Evolutionary conservation across 2,329 filamentous ascomycete species (phyloP).

Genomic region (Nemania sp.): DNA sequence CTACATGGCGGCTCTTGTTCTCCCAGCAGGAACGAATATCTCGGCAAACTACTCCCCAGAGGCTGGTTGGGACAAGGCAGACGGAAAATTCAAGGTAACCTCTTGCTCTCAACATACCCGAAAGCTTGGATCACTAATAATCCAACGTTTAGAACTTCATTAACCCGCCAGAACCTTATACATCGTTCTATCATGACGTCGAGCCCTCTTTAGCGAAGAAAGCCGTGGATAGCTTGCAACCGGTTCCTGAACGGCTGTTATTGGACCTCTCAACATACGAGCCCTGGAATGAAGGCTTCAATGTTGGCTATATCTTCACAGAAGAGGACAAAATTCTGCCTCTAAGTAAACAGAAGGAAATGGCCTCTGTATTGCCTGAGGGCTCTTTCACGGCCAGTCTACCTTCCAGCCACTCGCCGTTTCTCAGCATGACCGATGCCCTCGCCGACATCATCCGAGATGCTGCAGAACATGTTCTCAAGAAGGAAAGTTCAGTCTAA

Average conservation of each 20-base stretch:
- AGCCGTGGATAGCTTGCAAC: slow-evolving; percentile 1
- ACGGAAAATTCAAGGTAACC: too few relatives aligned
- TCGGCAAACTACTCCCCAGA: background rate
- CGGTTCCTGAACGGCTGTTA: background rate
- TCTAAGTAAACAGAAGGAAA: slow-evolving; percentile 6
- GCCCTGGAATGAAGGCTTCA: slow-evolving; percentile 19
- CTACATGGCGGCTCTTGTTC: slow-evolving; percentile 13
- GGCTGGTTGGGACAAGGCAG: too few relatives aligned
- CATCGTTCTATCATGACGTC: slow-evolving; percentile 14
- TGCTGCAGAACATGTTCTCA: background rate
- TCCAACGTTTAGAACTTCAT: too few relatives aligned
- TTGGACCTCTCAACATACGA: slow-evolving; percentile 7
- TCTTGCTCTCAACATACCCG: too few relatives aligned
- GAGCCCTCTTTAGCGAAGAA: slow-evolving; percentile 13
- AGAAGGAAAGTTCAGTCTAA: too few relatives aligned
- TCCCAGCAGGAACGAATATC: slow-evolving; percentile 3
- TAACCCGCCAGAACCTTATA: too few relatives aligned
- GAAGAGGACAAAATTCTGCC: slow-evolving; percentile 12
- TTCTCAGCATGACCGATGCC: slow-evolving; percentile 6
- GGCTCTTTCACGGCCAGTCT: slow-evolving; percentile 18
- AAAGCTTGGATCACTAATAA: too few relatives aligned
- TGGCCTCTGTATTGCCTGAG: slow-evolving; percentile 15
- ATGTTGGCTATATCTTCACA: slow-evolving; percentile 22
- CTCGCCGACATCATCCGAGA: slow-evolving; percentile 10
- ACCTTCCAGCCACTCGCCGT: slow-evolving; percentile 20